Evolutionary conservation across 2,329 filamentous ascomycete species (phyloP), one percentile per base, ranked within the genome.

Genomic region (Alternaria incomplexa): DNA sequence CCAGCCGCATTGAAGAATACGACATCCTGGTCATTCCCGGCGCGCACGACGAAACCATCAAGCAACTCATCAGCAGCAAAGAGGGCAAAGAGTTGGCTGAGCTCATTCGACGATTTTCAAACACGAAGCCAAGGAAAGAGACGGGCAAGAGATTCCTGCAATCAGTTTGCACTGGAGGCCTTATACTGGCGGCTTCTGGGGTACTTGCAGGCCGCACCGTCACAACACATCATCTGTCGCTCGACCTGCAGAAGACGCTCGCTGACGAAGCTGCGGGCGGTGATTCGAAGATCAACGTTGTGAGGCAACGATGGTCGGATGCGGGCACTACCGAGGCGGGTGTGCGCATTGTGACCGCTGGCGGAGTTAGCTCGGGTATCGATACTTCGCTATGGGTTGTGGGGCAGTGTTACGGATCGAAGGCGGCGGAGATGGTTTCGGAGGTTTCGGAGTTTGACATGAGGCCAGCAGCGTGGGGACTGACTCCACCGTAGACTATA

Each of bases 1-100:
- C 72, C 12, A 50, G 65, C 8, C 50, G 63, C 1, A 68, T 82
- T 20, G 61, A 67, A 25, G 64, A 73, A 1, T 82, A 77, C 65
- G 79, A 82, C 56, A 77, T 83, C 20, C 68, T 83, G 4, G 62
- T 83, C 13, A 73, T 82, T 9, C 81, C 81, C 0, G 81, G 81
- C 12, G 78, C 75, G 1, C 58, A 67, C 4, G 70, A 73, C 2
- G 66, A 73, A 0, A 61, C 70, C 5, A 52, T 82, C n/a, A 52
- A 67, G 4, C 58, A 68, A 2, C 53, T 81, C 8, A 54, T 77
- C 1, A 51, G 62, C 0, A 66, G 68, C 7, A 64, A 76, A 6
- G 58, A 68, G 12, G 75, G 66, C 1, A 66, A 64, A 44, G 63
- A 67, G 30, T 62, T 75, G 4, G 22, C 46, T 6, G 64, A 58